Evolutionary conservation across 495 filamentous ascomycete species (phyloP), one percentile per base, ranked within the genome.

Genomic region (Xylaria scruposa): DNA sequence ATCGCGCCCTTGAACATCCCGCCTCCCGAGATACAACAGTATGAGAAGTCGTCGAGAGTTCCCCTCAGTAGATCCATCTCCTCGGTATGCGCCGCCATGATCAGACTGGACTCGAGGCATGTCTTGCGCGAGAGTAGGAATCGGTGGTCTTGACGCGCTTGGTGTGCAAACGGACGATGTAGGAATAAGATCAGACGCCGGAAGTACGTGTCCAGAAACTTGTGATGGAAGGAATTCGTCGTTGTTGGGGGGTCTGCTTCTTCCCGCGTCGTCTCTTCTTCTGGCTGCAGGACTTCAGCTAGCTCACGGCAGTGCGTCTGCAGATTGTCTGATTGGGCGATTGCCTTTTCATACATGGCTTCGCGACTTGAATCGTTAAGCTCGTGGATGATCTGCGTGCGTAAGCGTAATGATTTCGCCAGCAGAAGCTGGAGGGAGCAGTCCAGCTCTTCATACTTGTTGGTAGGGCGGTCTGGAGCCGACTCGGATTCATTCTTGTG

Each of bases 1-100:
- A 70, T 53, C 13, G 58, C 54, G 26, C 67, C 67, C 31, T 70
- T 70, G 54, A 70, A 70, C 67, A 70, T 46, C 38, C 67, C 67
- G 31, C 67, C 36, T 4, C 67, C 67, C 26, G 54, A 46, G 10
- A 70, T 70, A 31, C 67, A 70, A 26, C 40, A 46, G 24, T 46
- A 47, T 17, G 67, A 9, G 21, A 33, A 70, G 13, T 70, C 67
- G 33, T 70, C 67, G 13, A 61, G 44, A 12, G 13, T 42, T 6
- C 31, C 38, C 17, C 7, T 38, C 5, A 5, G 9, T 1, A 70
- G 53, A 38, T 61, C 54, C 54, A 70, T 70, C 40, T 38, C 19
- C 33, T 60, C 58, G 1, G 54, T 51, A 31, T 70, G 53, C n/a
- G 58, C 40, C 0, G 54, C 67, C 54, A 61, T 70, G 67, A 62